phyloP scores from a whole-genome alignment of 2,329 filamentous ascomycete genomes.

The Aspergillus arachidicola region DNA sequence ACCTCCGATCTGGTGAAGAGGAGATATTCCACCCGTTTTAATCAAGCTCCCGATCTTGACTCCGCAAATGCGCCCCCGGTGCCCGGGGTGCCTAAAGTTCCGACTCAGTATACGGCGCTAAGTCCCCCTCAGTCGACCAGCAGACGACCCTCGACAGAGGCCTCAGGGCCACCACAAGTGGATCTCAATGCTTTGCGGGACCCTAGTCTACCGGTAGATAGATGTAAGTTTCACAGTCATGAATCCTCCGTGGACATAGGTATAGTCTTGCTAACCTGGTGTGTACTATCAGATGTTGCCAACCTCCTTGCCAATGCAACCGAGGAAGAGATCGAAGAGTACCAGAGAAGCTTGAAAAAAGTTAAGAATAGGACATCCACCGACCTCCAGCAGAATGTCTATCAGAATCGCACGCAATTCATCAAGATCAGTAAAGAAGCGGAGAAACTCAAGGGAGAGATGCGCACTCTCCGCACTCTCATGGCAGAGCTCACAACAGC shows the following conservation, averaged over 20 bases:
- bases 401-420: constrained; percentile 96
- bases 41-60: constrained; percentile 70
- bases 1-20: constrained; percentile 87
- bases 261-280: constrained; percentile 20
- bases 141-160: constrained; percentile 55
- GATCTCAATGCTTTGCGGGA: constrained; percentile 79
- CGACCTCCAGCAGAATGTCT: constrained; percentile 91
- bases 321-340: constrained; percentile 82
- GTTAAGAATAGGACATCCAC: constrained; percentile 76
- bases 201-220: constrained; percentile 75
- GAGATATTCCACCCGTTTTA: constrained; percentile 91
- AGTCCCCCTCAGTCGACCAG: constrained; percentile 43
- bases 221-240: constrained; percentile 58
- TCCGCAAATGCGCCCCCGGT: constrained; percentile 66
- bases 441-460: constrained; percentile 94
- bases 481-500: constrained; percentile 91
- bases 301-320: constrained; percentile 78
- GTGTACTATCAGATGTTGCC: constrained; percentile 47
- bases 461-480: constrained; percentile 84
- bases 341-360: constrained; percentile 73
- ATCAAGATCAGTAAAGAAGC: constrained; percentile 99
- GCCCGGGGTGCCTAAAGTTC: constrained; percentile 64
- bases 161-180: constrained; percentile 64
- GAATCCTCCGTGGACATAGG: constrained; percentile 2
- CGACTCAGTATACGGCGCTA: constrained; percentile 60